These are phyloP conservation scores for Chionographis japonica DNA, from an alignment of 106 monocot species.

Conservation along the genomic window DNA sequence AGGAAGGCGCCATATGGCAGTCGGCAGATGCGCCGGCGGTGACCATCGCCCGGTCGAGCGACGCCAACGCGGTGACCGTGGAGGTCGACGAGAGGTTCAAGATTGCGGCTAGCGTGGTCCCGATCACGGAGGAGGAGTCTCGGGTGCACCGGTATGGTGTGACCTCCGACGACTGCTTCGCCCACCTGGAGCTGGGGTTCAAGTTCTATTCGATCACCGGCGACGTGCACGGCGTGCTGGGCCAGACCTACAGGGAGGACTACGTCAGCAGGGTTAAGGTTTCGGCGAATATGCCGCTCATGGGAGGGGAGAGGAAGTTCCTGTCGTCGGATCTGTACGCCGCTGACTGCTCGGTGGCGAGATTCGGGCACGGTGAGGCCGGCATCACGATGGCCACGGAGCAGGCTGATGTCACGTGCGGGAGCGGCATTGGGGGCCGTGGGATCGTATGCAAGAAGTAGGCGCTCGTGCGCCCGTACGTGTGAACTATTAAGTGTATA, in stretches of 20 bases:
- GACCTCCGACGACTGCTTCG: constrained; percentile 17
- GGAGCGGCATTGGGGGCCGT: constrained; percentile 4
- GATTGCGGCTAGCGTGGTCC: constrained; percentile 18
- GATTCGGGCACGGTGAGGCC: constrained; percentile 1
- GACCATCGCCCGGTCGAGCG: constrained; percentile 15
- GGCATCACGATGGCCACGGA: constrained; percentile 2
- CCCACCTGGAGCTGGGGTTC: constrained; percentile 25
- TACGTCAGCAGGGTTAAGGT: constrained; percentile 26
- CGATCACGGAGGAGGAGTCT: constrained; percentile 36
- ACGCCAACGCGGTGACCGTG: constrained; percentile 15
- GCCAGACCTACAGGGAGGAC: constrained; percentile 24
- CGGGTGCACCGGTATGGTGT: constrained; percentile 24
- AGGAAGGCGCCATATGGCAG: constrained; percentile 11
- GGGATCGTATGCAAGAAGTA: constrained; percentile 31
- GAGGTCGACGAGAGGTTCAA: constrained; percentile 8
- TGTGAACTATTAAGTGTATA: too few relatives aligned
- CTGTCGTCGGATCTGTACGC: constrained; percentile 9
- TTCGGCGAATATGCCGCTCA: constrained; percentile 22
- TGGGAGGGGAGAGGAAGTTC: constrained; percentile 28
- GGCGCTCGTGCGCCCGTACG: too few relatives aligned
- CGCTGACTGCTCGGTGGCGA: constrained; percentile 26
- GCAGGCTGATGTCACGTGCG: constrained; percentile 1
- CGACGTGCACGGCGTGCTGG: constrained; percentile 23
- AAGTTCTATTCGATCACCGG: constrained; percentile 19
- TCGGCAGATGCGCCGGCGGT: constrained; percentile 1